phyloP scores from a whole-genome alignment of 768 basidiomycete genomes.

The Mycena rebaudengoi region DNA sequence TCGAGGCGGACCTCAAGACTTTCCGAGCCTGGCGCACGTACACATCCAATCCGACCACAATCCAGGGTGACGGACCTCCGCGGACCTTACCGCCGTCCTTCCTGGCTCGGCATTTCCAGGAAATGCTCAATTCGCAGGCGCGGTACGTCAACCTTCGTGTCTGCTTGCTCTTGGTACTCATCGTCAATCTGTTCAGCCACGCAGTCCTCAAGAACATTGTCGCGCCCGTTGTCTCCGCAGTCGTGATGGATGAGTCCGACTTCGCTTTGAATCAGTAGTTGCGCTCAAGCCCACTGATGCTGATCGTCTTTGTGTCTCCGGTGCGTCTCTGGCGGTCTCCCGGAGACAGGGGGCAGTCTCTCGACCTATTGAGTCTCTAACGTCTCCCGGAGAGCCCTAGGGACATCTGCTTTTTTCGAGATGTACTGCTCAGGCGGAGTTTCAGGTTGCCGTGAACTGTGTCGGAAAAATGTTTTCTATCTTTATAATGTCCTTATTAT shows the following conservation, averaged over 20 bases:
- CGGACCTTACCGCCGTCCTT: neutral
- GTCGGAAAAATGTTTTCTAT: no score
- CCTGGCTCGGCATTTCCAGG: neutral
- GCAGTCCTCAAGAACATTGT: neutral
- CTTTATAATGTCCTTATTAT: no score
- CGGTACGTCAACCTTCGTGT: neutral
- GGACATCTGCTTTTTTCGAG: neutral
- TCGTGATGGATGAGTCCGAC: neutral
- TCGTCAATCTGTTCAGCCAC: neutral
- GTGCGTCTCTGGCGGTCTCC: neutral
- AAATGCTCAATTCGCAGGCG: neutral
- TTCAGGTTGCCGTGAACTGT: no score
- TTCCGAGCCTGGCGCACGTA: neutral
- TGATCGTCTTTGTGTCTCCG: no score
- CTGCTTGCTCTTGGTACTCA: neutral
- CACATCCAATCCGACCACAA: neutral
- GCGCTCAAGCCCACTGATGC: no score
- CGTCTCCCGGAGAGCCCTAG: neutral
- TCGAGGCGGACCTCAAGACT: slow-evolving; percentile 4
- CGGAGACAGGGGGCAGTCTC: neutral
- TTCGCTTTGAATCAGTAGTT: neutral
- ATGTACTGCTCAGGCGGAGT: no score
- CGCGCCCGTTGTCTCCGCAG: neutral
- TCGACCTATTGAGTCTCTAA: neutral
- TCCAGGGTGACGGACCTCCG: neutral